phyloP scores from a whole-genome alignment of 768 basidiomycete species.

The Trametes meyenii region DNA sequence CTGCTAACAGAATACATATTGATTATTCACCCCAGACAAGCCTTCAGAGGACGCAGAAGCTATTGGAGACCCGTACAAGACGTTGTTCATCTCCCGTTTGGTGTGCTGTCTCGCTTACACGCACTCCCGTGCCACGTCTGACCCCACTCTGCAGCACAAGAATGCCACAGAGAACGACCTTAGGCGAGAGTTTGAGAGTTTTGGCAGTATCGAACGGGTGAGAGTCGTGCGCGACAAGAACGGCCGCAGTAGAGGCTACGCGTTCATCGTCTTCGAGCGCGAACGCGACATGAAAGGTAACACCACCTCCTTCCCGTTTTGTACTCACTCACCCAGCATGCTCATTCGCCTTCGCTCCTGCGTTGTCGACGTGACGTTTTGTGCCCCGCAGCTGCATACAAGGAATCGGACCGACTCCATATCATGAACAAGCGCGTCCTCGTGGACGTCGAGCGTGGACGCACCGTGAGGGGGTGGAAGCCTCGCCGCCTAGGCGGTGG shows the following conservation, averaged over 20 bases:
- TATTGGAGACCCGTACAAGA: constrained; percentile 97
- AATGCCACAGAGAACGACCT: constrained; percentile 90
- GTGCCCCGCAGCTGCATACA: constrained; percentile 77
- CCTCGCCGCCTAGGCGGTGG: constrained; percentile 96
- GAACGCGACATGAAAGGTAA: constrained; percentile 99
- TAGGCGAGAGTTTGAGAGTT: constrained; percentile 92
- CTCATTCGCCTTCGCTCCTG: constrained; percentile 15
- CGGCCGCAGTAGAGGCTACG: constrained; percentile 86
- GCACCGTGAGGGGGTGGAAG: constrained; percentile 98
- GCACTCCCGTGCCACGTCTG: not conserved
- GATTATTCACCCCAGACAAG: constrained; percentile 63
- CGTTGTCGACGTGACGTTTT: constrained; percentile 23
- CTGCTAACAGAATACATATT: constrained; percentile 16
- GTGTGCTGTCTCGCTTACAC: constrained; percentile 44
- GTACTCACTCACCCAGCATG: constrained; percentile 29
- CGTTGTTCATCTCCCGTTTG: constrained; percentile 92
- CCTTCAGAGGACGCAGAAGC: constrained; percentile 91
- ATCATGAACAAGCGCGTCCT: constrained; percentile 96
- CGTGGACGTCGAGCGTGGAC: constrained; percentile 97
- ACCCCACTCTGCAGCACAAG: constrained; percentile 67
- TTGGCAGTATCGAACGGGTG: constrained; percentile 92
- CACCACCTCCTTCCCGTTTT: constrained; percentile 19
- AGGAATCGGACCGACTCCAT: constrained; percentile 95
- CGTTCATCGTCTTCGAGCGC: constrained; percentile 96
- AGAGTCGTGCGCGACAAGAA: constrained; percentile 93